phyloP scores from a whole-genome alignment of 2,329 filamentous ascomycete species.

The Biscogniauxia marginata region DNA sequence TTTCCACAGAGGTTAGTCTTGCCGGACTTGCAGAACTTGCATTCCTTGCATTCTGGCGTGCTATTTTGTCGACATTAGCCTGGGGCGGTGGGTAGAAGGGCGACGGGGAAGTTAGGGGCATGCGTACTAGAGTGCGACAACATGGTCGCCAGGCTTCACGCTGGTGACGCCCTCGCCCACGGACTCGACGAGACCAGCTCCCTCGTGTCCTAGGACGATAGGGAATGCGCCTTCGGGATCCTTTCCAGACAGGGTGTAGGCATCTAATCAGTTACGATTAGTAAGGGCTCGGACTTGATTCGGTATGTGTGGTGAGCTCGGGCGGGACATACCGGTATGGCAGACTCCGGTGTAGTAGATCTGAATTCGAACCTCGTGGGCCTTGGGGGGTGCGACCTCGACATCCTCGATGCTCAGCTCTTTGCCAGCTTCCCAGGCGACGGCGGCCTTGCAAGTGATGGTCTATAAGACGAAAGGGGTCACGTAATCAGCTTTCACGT shows the following conservation, averaged over 20 bases:
- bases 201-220: conserved; percentile 85
- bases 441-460: conserved; percentile 94
- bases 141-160: conserved; percentile 91
- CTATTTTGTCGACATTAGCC: conserved; percentile 44
- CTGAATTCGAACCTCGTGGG: conserved; percentile 94
- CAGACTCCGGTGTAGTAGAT: conserved; percentile 98
- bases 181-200: conserved; percentile 88
- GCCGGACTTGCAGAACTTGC: conserved; percentile 99
- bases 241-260: conserved; percentile 93
- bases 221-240: conserved; percentile 95
- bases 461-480: conserved; percentile 52
- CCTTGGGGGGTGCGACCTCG: conserved; percentile 84
- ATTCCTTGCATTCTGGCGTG: conserved; percentile 94
- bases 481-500: conserved; percentile 7
- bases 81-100: neutral
- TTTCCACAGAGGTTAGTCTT: conserved; percentile 99
- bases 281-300: conserved; percentile 28
- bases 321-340: conserved; percentile 72
- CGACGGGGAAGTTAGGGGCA: conserved; percentile 4
- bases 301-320: conserved; percentile 20
- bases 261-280: conserved; percentile 54
- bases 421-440: conserved; percentile 96
- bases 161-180: conserved; percentile 92
- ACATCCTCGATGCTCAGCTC: conserved; percentile 86
- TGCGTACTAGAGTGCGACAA: conserved; percentile 80